Percentiles rank a stretch among this genome's conserved stretches.
These are phyloP conservation scores for Plasmodium cynomolgi DNA, from an alignment of 169 alveolate genomes.

Conservation along the genomic window DNA sequence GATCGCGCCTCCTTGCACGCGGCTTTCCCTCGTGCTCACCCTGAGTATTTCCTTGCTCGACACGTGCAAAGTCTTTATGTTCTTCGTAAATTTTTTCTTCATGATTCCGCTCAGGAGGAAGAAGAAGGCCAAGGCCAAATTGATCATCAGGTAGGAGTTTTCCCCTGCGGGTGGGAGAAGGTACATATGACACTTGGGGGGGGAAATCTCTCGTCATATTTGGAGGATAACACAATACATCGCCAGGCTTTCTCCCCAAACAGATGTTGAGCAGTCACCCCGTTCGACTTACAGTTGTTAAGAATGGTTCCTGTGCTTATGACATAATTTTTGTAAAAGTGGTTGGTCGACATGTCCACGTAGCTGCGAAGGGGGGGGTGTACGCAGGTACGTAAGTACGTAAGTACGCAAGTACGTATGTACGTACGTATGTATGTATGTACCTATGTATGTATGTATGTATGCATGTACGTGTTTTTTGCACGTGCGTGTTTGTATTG, in stretches of 20 bases:
- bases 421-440: background rate
- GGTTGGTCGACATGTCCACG: conserved; percentile 11
- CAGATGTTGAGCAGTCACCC: background rate
- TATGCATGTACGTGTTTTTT: background rate
- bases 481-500: too few relatives aligned
- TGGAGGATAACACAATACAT: background rate
- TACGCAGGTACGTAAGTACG: too few relatives aligned
- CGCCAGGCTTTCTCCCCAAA: background rate
- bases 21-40: background rate
- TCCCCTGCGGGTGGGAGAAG: conserved; percentile 28
- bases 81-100: conserved; percentile 60
- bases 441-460: background rate
- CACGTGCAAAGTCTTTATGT: conserved; percentile 46
- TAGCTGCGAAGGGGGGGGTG: background rate
- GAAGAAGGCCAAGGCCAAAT: conserved; percentile 13
- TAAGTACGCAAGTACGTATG: too few relatives aligned
- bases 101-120: conserved; percentile 56
- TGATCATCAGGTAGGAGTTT: conserved; percentile 43
- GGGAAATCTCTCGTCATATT: background rate
- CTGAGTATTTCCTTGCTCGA: conserved; percentile 66
- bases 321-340: conserved; percentile 22
- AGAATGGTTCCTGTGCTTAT: conserved; percentile 37
- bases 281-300: conserved; percentile 23
- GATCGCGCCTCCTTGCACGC: background rate
- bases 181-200: background rate